Evolutionary conservation across 164 flowering plant genomes (phyloP), one percentile per base, ranked within the genome.

Genomic region (Chimonanthus praecox): DNA sequence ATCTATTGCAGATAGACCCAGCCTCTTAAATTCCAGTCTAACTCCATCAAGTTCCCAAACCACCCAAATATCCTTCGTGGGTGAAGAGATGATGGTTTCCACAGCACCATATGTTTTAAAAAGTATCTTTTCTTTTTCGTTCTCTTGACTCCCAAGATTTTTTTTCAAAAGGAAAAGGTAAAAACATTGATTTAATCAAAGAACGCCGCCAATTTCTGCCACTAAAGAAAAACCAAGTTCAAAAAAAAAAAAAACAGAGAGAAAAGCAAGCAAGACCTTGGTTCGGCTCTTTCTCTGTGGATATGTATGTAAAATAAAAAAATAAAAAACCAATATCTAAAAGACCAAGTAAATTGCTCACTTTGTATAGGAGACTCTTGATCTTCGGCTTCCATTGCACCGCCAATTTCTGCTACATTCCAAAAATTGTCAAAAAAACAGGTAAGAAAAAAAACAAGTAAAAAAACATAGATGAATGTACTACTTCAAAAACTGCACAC

Each of bases 401-500:
- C 5, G 60, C 10, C 60, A 9, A 54, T 54, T 54, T 9, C 60
- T 54, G 9, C 60, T 54, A 13, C 60, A 7, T 13, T 54, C 48
- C 54, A 68, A 6, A 48, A 68, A n/a, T 47, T 13, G 3, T 33
- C 50, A 47, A 7, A 11, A 47, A 48, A 68, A 65, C 70, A 10
- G 16, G 46, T 16, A 68, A 15, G 47, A 68, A 48, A 67, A 2
- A 47, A 67, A 67, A 47, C 70, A 68, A 47, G 21, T 18, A 47
- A 21, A 48, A n/a, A 67, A 15, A 54, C 5, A 54, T 3, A 54
- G 60, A 54, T 13, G 16, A n/a, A 54, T 54, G 33, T 33, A 33
- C 33, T 33, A 65, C 43, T 16, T 65, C 33, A n/a, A 9, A 68
- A 68, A 20, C 54, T 47, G 48, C 85, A 54, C 50, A 85, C 88